Conservation (phyloP, 176 grass and related monocot genomes). For the Raddia guianensis region DNA sequence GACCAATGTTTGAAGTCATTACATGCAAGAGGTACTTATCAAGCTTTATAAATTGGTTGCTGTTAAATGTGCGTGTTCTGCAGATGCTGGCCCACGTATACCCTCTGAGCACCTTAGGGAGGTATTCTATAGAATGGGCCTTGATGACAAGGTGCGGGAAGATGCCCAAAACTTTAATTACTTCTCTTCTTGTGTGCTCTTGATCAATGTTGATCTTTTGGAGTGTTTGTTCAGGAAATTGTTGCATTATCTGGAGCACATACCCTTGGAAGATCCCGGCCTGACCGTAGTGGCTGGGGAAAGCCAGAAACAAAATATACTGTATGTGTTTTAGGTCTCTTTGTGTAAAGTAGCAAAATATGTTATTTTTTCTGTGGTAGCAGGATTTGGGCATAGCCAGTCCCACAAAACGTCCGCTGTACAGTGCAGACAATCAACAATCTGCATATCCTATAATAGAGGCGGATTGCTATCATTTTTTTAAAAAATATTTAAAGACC, state of each 20-base stretch:
- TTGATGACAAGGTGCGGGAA: constrained; percentile 80
- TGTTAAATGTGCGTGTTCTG: constrained; percentile 18
- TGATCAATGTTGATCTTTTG: background rate
- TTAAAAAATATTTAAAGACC: background rate
- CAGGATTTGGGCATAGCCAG: constrained; percentile 3
- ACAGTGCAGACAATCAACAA: background rate
- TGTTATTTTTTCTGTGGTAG: background rate
- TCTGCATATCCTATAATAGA: background rate
- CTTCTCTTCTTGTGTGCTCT: constrained; percentile 3
- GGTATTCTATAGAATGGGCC: constrained; percentile 95
- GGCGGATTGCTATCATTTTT: constrained; percentile 6
- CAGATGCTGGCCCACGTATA: constrained; percentile 81
- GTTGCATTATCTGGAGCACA: constrained; percentile 92
- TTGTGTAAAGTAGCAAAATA: constrained; percentile 28
- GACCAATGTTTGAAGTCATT: constrained; percentile 8
- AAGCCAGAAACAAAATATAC: constrained; percentile 97
- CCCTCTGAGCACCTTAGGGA: constrained; percentile 79
- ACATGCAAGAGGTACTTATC: background rate
- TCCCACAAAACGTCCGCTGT: background rate
- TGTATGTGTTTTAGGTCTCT: constrained; percentile 51
- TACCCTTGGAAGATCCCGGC: constrained; percentile 84
- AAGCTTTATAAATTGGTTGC: constrained; percentile 22
- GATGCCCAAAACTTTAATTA: background rate
- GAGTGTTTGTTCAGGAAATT: constrained; percentile 66
- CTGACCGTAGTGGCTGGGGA: constrained; percentile 91